Conservation (phyloP, 2,329 filamentous ascomycete genomes). For the Bipolaris victoriae region DNA sequence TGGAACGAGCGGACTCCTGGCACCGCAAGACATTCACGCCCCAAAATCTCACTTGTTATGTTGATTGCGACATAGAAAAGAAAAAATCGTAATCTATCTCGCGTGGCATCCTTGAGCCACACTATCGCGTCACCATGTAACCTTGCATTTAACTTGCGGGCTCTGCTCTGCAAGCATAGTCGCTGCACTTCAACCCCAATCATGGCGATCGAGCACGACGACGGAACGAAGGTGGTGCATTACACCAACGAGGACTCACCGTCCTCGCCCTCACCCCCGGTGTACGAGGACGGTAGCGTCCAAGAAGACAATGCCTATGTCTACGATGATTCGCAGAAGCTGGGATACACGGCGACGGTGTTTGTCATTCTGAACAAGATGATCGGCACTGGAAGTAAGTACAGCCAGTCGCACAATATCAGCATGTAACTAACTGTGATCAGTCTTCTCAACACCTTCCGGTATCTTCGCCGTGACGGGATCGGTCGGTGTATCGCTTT, state of each 20-base stretch:
- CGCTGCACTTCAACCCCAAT: not conserved
- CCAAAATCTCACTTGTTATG: conserved; percentile 29
- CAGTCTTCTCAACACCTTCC: conserved; percentile 62
- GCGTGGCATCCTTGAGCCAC: conserved; percentile 7
- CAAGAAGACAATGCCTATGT: conserved; percentile 43
- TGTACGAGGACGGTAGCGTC: conserved; percentile 32
- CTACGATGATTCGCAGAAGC: conserved; percentile 41
- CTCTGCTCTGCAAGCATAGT: not conserved
- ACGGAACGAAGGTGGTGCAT: conserved; percentile 28
- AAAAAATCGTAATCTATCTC: conserved; percentile 11
- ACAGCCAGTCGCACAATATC: not conserved
- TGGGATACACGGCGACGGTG: conserved; percentile 43
- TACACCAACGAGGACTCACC: conserved; percentile 21
- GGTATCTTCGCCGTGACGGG: conserved; percentile 63
- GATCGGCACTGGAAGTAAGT: conserved; percentile 39
- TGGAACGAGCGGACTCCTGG: conserved; percentile 20
- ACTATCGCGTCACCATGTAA: conserved; percentile 33
- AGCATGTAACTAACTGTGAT: conserved; percentile 14
- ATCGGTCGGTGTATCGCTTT: conserved; percentile 60
- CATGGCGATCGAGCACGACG: conserved; percentile 33
- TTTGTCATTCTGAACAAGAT: conserved; percentile 47
- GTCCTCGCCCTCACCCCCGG: conserved; percentile 19
- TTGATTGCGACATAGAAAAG: conserved; percentile 35
- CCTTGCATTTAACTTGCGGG: conserved; percentile 3
- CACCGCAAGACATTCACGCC: conserved; percentile 36